Percentiles rank a stretch among this genome's conserved stretches.
These are phyloP conservation scores for Paramyrothecium sp. DNA, from an alignment of 2,329 filamentous ascomycete species.

Conservation along the genomic window DNA sequence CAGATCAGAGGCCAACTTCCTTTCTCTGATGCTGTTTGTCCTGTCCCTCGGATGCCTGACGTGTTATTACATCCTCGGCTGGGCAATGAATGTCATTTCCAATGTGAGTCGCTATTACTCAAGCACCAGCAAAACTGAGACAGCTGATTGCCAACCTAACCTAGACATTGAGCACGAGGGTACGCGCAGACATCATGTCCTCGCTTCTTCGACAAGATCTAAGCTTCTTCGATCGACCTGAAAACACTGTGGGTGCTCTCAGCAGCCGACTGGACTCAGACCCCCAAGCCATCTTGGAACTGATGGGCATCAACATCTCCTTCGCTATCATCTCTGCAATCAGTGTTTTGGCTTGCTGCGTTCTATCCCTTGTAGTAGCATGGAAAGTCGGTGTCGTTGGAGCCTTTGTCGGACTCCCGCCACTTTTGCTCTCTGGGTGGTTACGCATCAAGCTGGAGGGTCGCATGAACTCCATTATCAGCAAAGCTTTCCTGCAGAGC, in stretches of 20 bases:
- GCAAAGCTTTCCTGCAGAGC: slow-evolving; percentile 33
- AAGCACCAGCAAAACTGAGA: too few species aligned
- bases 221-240: slow-evolving; percentile 32
- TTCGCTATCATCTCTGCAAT: slow-evolving; percentile 29
- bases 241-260: slow-evolving; percentile 31
- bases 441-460: slow-evolving; percentile 41
- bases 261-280: slow-evolving; percentile 26
- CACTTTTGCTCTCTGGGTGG: slow-evolving; percentile 27
- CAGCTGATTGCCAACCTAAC: too few species aligned
- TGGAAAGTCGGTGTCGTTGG: slow-evolving; percentile 47
- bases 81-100: slow-evolving; percentile 29
- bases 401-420: slow-evolving; percentile 33
- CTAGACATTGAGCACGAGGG: slow-evolving; percentile 23
- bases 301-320: slow-evolving; percentile 34
- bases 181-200: slow-evolving; percentile 18
- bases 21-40: slow-evolving; percentile 54
- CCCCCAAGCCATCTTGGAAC: slow-evolving; percentile 30
- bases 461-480: slow-evolving; percentile 33
- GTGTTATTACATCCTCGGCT: slow-evolving; percentile 40
- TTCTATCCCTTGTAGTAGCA: slow-evolving; percentile 37
- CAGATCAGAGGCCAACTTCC: slow-evolving; percentile 46
- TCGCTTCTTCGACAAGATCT: slow-evolving; percentile 31
- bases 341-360: slow-evolving; percentile 28
- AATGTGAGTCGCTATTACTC: slow-evolving; percentile 14
- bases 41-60: slow-evolving; percentile 42